Evolutionary conservation across 2,329 filamentous ascomycete genomes (phyloP), one percentile per base, ranked within the genome.

Genomic region (Shiraia bambusicola): DNA sequence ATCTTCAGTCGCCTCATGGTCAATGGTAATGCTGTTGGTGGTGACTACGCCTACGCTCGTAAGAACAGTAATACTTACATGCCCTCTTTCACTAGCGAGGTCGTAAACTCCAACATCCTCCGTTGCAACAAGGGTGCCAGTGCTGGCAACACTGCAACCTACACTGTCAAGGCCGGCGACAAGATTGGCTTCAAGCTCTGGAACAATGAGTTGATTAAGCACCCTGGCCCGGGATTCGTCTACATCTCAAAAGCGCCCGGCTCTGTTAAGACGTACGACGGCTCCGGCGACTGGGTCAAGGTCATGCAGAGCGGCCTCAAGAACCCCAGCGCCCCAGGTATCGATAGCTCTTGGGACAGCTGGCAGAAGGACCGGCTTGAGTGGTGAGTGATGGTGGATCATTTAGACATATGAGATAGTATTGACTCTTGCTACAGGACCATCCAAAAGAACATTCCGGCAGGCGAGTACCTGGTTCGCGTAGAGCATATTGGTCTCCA

Each of bases 251-350:
- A 74, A 63, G 80, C 77, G 42, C 74, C 86, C 48, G 80, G 84
- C 67, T 84, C 82, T 63, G 76, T 87, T 45, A 79, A 84, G 59
- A 76, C 75, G 26, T 83, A 86, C 58, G 85, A 89, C 67, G 83
- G 84, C 51, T 78, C 84, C 39, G 76, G 63, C n/a, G 63, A 65
- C 33, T 69, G 65, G 65, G 52, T 59, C 48, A 69, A 69, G 53
- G 62, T 66, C 35, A 59, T 59, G 42, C 54, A 65, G 48, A 57
- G 47, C 28, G 64, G 61, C 13, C 55, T 67, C 7, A 63, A 50
- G 39, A 63, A 54, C 47, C 54, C 50, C 34, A 50, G 45, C 42
- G 28, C 28, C 15, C 53, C 54, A 4, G 59, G 58, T 5, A 33
- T 45, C 19, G 61, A 67, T 45, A 50, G 37, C 30, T 37, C 43